phyloP scores from a whole-genome alignment of 192 early-diverging fungal species.

The Thamnidium elegans region DNA sequence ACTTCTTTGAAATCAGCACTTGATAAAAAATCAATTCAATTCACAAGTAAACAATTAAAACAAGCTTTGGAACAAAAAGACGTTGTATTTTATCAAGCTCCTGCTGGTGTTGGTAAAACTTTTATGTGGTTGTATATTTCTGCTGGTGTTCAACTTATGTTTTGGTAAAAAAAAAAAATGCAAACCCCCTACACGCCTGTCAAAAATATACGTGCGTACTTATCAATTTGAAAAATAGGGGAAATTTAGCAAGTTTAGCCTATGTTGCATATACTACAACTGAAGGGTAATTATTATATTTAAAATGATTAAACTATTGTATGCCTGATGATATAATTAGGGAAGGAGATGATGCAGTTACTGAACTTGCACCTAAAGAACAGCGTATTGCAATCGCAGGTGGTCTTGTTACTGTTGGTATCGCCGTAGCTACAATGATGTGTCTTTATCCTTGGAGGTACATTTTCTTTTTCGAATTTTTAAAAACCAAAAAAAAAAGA shows the following conservation, averaged over 20 bases:
- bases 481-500: too few species aligned
- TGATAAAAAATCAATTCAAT: conserved; percentile 19
- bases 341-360: conserved; percentile 26
- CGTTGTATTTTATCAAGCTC: conserved; percentile 33
- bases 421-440: conserved; percentile 32
- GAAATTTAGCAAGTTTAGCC: conserved; percentile 37
- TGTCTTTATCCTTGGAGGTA: conserved; percentile 43
- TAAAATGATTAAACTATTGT: too few species aligned
- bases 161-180: conserved; percentile 27
- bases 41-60: conserved; percentile 22
- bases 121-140: conserved; percentile 39
- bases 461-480: too few species aligned
- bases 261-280: conserved; percentile 31
- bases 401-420: conserved; percentile 28
- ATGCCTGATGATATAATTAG: neutral
- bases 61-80: conserved; percentile 23
- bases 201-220: neutral
- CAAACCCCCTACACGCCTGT: neutral
- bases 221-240: conserved; percentile 16
- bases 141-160: conserved; percentile 37
- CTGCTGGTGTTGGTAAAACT: conserved; percentile 19
- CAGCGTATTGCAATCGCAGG: conserved; percentile 33
- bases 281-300: conserved; percentile 17
- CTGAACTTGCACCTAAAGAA: conserved; percentile 28
- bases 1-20: neutral